Evolutionary conservation across 2,329 filamentous ascomycete species (phyloP).

Genomic region (Colletotrichum sp.): DNA sequence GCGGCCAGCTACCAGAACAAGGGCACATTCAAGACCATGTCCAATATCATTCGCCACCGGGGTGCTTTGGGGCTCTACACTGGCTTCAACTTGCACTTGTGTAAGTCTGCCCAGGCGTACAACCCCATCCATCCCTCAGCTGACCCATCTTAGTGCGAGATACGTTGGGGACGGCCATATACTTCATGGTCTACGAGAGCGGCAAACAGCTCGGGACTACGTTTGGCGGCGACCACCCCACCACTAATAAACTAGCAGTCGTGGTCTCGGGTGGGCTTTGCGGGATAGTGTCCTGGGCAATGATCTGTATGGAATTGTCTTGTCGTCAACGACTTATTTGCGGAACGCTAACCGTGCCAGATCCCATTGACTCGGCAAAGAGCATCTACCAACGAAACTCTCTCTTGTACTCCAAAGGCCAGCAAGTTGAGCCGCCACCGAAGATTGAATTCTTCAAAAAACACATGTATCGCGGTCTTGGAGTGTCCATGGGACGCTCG

Average conservation of each 20-base stretch:
- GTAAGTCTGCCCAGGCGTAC: slow-evolving; percentile 53
- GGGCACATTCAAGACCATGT: slow-evolving; percentile 77
- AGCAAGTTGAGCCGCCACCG: slow-evolving; percentile 67
- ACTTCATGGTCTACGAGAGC: slow-evolving; percentile 90
- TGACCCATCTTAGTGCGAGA: slow-evolving; percentile 68
- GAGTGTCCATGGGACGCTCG: slow-evolving; percentile 82
- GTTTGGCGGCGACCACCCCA: slow-evolving; percentile 71
- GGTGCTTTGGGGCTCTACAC: slow-evolving; percentile 79
- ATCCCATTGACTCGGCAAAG: slow-evolving; percentile 82
- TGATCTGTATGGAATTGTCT: slow-evolving; percentile 63
- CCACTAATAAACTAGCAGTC: slow-evolving; percentile 81
- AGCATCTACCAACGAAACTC: slow-evolving; percentile 86
- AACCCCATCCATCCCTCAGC: slow-evolving; percentile 4
- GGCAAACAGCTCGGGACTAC: slow-evolving; percentile 83
- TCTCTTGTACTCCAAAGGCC: slow-evolving; percentile 70
- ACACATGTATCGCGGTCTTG: slow-evolving; percentile 83
- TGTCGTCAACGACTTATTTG: not conserved
- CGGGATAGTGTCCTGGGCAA: slow-evolving; percentile 82
- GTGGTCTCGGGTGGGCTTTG: slow-evolving; percentile 81
- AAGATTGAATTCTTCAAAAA: slow-evolving; percentile 80
- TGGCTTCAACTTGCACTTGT: slow-evolving; percentile 78
- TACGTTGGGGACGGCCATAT: slow-evolving; percentile 82
- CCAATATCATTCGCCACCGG: slow-evolving; percentile 77
- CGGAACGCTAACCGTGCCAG: slow-evolving; percentile 35
- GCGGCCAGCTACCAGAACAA: slow-evolving; percentile 78